Evolutionary conservation across 208 protist genomes (phyloP), one percentile per base, ranked within the genome.

Genomic region (Borovskyia barvae): DNA sequence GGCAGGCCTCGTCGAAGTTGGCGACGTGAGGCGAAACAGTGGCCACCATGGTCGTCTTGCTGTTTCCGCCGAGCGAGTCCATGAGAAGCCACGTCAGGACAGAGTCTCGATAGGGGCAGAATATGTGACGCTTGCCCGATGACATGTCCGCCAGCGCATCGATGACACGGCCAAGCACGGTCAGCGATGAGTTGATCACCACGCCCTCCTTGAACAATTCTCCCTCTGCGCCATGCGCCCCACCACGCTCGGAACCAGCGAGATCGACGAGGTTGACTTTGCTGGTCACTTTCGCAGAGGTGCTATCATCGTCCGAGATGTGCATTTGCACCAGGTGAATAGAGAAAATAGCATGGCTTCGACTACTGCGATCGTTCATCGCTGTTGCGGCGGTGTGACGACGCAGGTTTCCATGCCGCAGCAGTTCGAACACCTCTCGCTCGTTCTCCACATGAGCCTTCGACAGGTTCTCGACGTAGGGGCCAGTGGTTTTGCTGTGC

Each of bases 11-110:
- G 5, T 98, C 95, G 42, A 85, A 93, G 66, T 93, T 89, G 22
- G 74, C 59, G 17, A 61, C 43, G 54, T 92, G 80, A 11, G 96
- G 97, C 3, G 82, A 92, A 5, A 98, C 67, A 1, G 93, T 95
- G n/a, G 95, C 96, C 36, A 99, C 87, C 94, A 99, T 98, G 19
- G 86, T 85, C 0, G 97, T 99, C 54, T 97, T 97, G 50, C 80
- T 87, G 69, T 92, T 92, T 15, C 92, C 92, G 56, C 88, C 90
- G 4, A 97, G 54, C 4, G 80, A 91, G 66, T 95, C 90, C 76
- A 78, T 92, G 32, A 97, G 60, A 39, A 96, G 54, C 82, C 86
- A 93, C 4, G 92, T 97, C 11, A 97, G 80, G 28, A 82, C 85
- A 15, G 82, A 92, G 56, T 97, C 92, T 46, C 92, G 77, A 62